phyloP scores from a whole-genome alignment of 768 basidiomycete species.

The Amanita rubescens region DNA sequence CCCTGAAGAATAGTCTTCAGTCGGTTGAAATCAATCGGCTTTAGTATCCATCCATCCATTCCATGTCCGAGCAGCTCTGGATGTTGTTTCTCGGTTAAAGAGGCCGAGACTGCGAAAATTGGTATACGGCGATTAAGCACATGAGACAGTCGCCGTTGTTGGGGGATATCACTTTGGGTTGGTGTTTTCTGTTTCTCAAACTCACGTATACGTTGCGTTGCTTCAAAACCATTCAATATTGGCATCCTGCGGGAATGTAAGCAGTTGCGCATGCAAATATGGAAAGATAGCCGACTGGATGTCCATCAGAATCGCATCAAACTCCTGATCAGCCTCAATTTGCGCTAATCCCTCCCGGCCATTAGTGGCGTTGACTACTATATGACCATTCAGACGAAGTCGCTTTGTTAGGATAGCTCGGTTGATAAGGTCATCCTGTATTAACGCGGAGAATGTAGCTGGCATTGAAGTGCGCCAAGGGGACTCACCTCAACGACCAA shows the following conservation, averaged over 20 bases:
- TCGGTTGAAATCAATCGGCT: conserved; percentile 74
- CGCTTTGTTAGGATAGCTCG: conserved; percentile 63
- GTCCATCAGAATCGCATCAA: conserved; percentile 79
- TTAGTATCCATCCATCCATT: conserved; percentile 79
- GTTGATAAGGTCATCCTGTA: conserved; percentile 71
- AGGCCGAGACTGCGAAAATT: conserved; percentile 79
- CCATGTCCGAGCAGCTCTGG: conserved; percentile 45
- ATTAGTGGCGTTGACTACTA: conserved; percentile 58
- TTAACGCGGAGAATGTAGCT: background rate
- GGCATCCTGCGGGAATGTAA: conserved; percentile 51
- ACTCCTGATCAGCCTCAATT: conserved; percentile 47
- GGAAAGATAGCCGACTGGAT: conserved; percentile 48
- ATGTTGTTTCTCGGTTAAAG: conserved; percentile 51
- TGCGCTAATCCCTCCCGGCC: conserved; percentile 69
- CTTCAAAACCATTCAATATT: conserved; percentile 66
- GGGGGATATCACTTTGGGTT: background rate
- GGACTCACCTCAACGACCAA: conserved; percentile 59
- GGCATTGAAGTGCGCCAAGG: background rate
- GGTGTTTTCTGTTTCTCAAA: conserved; percentile 34
- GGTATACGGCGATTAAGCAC: conserved; percentile 59
- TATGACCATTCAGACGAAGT: conserved; percentile 57
- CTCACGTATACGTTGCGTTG: conserved; percentile 58
- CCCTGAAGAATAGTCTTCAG: conserved; percentile 52
- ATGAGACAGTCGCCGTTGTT: conserved; percentile 31
- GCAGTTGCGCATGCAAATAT: background rate